Base-by-base conservation (phyloP, 202 grass and related monocot genomes). In the Bolboschoenoplectus hybrid region DNA sequence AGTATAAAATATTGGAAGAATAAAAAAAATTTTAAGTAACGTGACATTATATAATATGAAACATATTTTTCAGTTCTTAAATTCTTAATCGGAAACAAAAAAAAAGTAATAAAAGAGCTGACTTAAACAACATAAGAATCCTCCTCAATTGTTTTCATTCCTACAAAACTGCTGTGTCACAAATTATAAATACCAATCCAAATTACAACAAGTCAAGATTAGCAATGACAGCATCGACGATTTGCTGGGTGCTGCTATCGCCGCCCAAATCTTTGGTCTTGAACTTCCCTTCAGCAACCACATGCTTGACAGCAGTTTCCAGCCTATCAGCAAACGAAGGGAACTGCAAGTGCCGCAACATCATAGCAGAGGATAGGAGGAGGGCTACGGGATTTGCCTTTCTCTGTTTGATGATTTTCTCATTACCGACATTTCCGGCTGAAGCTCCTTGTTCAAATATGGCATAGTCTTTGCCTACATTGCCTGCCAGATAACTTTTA, bases 191-290 rank as follows among this genome's bases (percentile, higher is more conserved):
- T 43, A 4, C 81, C 53, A 20, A 17, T 68, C 64, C 2, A 2
- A 40, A 3, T 58, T 19, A 71, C 61, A 50, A 7, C 86, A 64
- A 87, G 78, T 77, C 82, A 5, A 95, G 91, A 40, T 93, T 91
- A 10, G 87, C 86, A 56, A 95, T 88, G 4, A 95, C 93, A 1
- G 87, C 93, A 90, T 95, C 89, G 0, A 90, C 87, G 57, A 95
- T 91, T 91, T 93, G 91, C 50, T 95, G 91, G 16, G 93, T 93
- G 26, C 88, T 90, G 86, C 93, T 91, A 62, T 66, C 88, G 64
- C 93, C 93, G 5, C 93, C 93, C 86, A 95, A 89, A 91, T 93
- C 93, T 87, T 90, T 93, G 7, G 93, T 95, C 82, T 86, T 95
- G 88, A 88, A 95, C 60, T 90, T 85, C 55, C 91, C 93, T 71